A percentile compares a stretch with the other conserved stretches of the same genome.
These are phyloP conservation scores for Letharia lupina DNA, from an alignment of 495 filamentous ascomycete species.

Conservation along the genomic window DNA sequence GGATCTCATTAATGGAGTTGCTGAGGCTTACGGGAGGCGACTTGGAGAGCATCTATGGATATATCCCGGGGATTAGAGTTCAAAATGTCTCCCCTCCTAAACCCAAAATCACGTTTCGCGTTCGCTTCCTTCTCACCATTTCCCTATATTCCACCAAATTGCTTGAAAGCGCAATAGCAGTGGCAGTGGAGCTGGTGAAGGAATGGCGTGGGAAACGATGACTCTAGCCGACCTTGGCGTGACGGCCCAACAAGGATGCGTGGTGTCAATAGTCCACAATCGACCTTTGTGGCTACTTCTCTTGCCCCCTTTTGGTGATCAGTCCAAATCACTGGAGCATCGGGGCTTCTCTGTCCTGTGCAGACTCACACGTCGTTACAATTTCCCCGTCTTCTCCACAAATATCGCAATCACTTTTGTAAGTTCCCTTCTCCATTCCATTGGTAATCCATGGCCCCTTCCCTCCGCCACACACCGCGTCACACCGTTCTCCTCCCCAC, in stretches of 20 bases:
- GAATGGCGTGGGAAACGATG: neutral
- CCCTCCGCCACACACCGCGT: slow-evolving; percentile 50
- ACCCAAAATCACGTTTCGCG: neutral
- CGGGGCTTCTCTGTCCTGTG: neutral
- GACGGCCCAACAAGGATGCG: neutral
- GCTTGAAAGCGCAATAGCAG: neutral
- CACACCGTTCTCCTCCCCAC: slow-evolving; percentile 38
- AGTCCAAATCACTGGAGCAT: neutral
- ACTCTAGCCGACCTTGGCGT: too few species aligned
- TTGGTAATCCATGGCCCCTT: slow-evolving; percentile 58
- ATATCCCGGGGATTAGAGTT: neutral
- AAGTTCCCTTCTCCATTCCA: slow-evolving; percentile 56
- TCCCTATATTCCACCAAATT: neutral
- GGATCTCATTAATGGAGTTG: neutral
- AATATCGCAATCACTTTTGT: slow-evolving; percentile 49
- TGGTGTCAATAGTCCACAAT: neutral
- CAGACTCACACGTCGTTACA: neutral
- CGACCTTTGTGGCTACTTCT: neutral
- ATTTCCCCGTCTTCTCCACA: slow-evolving; percentile 29
- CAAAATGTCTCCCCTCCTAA: neutral
- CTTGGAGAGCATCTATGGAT: neutral
- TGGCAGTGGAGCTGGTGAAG: neutral
- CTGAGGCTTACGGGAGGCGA: neutral
- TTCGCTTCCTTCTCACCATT: neutral
- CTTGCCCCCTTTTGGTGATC: neutral